Percentiles rank a stretch among this genome's conserved stretches.
Conservation (phyloP, 176 grass and related monocot species). For the Eleusine indica region DNA sequence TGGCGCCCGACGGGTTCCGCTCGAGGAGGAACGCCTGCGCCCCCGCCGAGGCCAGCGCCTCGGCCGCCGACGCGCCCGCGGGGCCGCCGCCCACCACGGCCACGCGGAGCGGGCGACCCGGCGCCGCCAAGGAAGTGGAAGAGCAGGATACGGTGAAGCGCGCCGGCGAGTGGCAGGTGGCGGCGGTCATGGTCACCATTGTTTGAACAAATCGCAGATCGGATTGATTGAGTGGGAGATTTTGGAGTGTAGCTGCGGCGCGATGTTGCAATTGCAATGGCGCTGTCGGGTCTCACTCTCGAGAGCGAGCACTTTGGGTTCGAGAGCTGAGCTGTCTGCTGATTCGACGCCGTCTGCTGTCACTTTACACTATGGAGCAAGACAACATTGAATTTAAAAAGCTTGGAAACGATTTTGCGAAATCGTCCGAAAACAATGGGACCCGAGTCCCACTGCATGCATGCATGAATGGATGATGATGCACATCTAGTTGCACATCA, state of each 20-base stretch:
- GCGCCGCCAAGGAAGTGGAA: neutral
- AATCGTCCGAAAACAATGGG: too few relatives aligned
- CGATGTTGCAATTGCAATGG: neutral
- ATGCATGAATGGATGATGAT: too few relatives aligned
- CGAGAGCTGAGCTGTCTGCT: too few relatives aligned
- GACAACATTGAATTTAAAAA: too few relatives aligned
- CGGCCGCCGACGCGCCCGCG: constrained; percentile 75
- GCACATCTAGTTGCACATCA: too few relatives aligned
- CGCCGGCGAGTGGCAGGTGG: constrained; percentile 27
- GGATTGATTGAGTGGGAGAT: neutral
- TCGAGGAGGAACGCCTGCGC: constrained; percentile 77
- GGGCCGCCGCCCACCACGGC: constrained; percentile 88
- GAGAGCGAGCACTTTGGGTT: too few relatives aligned
- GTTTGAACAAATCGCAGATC: neutral
- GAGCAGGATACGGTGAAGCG: constrained; percentile 34
- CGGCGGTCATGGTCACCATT: constrained; percentile 36
- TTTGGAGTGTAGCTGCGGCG: constrained; percentile 13
- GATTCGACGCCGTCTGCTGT: too few relatives aligned
- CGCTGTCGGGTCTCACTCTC: neutral
- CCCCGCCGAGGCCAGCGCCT: constrained; percentile 64
- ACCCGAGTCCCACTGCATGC: too few relatives aligned
- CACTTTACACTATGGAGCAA: too few relatives aligned
- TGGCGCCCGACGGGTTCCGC: constrained; percentile 71
- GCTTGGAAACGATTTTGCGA: too few relatives aligned
- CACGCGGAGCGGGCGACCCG: constrained; percentile 56